Percentiles rank a stretch among this genome's conserved stretches.
Evolutionary conservation across 306 rosid genomes (phyloP).

Genomic region (Begonia masoniana): DNA sequence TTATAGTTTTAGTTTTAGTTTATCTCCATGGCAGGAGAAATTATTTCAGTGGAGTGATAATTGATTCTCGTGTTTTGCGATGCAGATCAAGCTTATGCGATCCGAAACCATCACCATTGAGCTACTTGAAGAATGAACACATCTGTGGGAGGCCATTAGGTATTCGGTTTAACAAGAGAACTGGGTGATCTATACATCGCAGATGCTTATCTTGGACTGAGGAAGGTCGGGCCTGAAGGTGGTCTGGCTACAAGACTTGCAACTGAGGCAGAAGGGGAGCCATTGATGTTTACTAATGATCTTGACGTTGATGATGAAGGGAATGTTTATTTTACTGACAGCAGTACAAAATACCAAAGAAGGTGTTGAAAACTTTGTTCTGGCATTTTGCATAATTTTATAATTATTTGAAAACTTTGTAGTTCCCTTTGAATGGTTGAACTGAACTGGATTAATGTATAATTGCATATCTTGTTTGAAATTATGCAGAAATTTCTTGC

Average conservation of each 20-base stretch:
- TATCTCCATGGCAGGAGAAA: too few relatives aligned
- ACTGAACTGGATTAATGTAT: conserved; percentile 14
- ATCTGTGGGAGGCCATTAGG: conserved; percentile 96
- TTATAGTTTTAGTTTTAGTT: too few relatives aligned
- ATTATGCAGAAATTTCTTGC: conserved; percentile 67
- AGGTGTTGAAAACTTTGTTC: conserved; percentile 33
- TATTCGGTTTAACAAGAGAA: conserved; percentile 80
- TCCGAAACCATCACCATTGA: conserved; percentile 51
- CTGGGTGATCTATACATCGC: conserved; percentile 88
- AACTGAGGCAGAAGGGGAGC: conserved; percentile 77
- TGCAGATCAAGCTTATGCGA: conserved; percentile 67
- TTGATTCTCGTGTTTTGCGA: not conserved
- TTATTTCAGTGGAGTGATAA: too few relatives aligned
- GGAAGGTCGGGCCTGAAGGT: conserved; percentile 88
- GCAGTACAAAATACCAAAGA: conserved; percentile 52
- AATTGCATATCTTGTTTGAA: not conserved
- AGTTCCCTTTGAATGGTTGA: not conserved
- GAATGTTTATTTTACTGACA: conserved; percentile 81
- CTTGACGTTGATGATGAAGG: conserved; percentile 74
- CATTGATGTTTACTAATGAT: conserved; percentile 65
- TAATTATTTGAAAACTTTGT: not conserved
- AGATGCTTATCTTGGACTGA: conserved; percentile 75
- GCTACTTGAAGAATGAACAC: conserved; percentile 68
- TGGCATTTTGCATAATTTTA: too few relatives aligned
- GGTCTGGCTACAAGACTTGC: conserved; percentile 72